Evolutionary conservation across 2,329 filamentous ascomycete genomes (phyloP), one percentile per base, ranked within the genome.

Genomic region (Stagonosporopsis rhizophila): DNA sequence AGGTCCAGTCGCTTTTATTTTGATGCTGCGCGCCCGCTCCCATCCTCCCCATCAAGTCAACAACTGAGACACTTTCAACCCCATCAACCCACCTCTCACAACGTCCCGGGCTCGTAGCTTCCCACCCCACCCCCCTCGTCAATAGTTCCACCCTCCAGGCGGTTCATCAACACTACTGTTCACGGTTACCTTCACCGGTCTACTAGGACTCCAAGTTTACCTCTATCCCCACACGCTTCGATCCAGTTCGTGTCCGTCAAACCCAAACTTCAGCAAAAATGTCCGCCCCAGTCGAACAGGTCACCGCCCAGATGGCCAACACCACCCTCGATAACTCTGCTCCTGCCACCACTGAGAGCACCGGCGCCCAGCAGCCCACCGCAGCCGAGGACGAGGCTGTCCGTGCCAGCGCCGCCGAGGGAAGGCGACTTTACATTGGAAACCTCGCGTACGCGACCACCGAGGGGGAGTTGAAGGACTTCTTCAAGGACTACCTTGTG

Each of bases 361-460:
- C 78, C 66, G 78, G 77, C 74, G 78, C 78, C 71, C 78, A 79
- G 71, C 89, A 90, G 83, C 87, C 87, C 80, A 85, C 90, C 81
- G 82, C 86, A 75, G 84, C 89, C 74, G 86, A 90, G 82, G 89
- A 91, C 78, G 92, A 96, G 80, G 92, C 93, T 80, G 92, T 95
- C 77, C 89, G 95, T 80, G 92, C 92, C 82, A 96, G 92, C 84
- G 95, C 95, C 81, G 93, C 94, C 81, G 95, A 99, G 86, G 94
- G 95, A 81, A 92, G 95, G 85, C 92, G 95, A 84, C 90, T 99
- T 76, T 99, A 99, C 85, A 98, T 99, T 85, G 95, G 95, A 86
- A 99, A 99, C 87, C 91, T 99, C 88, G 95, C 95, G 77, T 99
- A 99, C 82, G 93, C 94, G 89, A 98, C 95, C 89, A 96, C 92